phyloP scores from a whole-genome alignment of 805 yeast genomes.

The Starmerella roubikii region DNA sequence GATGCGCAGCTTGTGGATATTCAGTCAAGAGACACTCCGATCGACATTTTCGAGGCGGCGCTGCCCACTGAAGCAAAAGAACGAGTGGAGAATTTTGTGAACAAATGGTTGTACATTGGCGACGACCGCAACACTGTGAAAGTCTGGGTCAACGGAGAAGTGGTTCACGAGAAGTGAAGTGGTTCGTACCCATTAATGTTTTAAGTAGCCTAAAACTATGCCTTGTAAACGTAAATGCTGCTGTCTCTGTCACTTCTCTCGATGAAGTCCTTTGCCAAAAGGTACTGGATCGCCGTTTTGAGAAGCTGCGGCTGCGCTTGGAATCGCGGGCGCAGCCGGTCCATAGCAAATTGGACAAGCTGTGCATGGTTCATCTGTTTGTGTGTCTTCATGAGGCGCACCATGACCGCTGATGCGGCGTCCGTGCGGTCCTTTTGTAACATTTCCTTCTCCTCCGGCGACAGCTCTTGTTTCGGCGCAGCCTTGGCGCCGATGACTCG shows the following conservation, averaged over 20 bases:
- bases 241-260: constrained; percentile 45
- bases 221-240: constrained; percentile 12
- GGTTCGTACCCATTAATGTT: not conserved
- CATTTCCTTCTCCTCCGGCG: constrained; percentile 22
- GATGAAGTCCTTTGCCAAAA: constrained; percentile 75
- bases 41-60: constrained; percentile 61
- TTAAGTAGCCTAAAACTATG: constrained; percentile 4
- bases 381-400: constrained; percentile 89
- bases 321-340: constrained; percentile 68
- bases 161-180: constrained; percentile 34
- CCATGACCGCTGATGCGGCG: constrained; percentile 78
- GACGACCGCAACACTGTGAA: constrained; percentile 76
- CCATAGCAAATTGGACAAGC: constrained; percentile 72
- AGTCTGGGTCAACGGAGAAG: constrained; percentile 74
- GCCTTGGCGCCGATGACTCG: constrained; percentile 7
- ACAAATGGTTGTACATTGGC: constrained; percentile 87
- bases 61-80: constrained; percentile 19
- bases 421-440: constrained; percentile 62
- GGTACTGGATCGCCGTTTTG: constrained; percentile 69
- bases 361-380: constrained; percentile 62
- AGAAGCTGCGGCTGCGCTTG: constrained; percentile 72
- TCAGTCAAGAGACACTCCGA: constrained; percentile 36
- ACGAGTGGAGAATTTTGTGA: constrained; percentile 44
- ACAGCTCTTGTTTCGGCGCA: constrained; percentile 35
- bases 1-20: constrained; percentile 73